Evolutionary conservation across 2,329 filamentous ascomycete species (phyloP).

Genomic region (Phaeoacremonium minimum): DNA sequence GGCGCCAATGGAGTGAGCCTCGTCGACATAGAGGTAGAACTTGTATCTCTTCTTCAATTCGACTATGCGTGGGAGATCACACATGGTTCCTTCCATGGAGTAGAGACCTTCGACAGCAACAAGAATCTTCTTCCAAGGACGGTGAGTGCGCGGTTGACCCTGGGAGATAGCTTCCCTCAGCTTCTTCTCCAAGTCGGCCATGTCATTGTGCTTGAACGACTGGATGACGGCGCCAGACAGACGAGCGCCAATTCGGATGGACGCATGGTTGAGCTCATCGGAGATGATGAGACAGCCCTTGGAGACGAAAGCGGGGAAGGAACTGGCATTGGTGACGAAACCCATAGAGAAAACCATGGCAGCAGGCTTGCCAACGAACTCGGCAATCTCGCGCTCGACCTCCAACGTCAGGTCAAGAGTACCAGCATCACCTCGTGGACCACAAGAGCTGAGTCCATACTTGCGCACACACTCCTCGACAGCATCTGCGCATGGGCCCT

Average conservation of each 20-base stretch:
- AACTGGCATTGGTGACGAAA: slow-evolving; percentile 90
- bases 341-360: slow-evolving; percentile 99
- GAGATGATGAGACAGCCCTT: slow-evolving; percentile 95
- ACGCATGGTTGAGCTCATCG: slow-evolving; percentile 96
- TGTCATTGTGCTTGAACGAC: slow-evolving; percentile 98
- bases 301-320: slow-evolving; percentile 86
- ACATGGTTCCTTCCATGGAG: slow-evolving; percentile 99
- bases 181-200: slow-evolving; percentile 77
- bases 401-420: slow-evolving; percentile 85
- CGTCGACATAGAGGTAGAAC: slow-evolving; percentile 92
- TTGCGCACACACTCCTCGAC: slow-evolving; percentile 82
- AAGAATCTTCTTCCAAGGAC: slow-evolving; percentile 98
- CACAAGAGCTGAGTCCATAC: slow-evolving; percentile 79
- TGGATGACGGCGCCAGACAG: slow-evolving; percentile 91
- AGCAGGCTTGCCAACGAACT: slow-evolving; percentile 89
- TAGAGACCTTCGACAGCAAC: slow-evolving; percentile 96
- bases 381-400: slow-evolving; percentile 83
- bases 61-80: slow-evolving; percentile 87
- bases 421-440: slow-evolving; percentile 77
- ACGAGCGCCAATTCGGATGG: slow-evolving; percentile 91
- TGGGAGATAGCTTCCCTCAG: slow-evolving; percentile 92
- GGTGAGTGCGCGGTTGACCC: slow-evolving; percentile 95
- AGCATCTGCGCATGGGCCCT: slow-evolving; percentile 91
- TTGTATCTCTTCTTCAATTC: slow-evolving; percentile 93
- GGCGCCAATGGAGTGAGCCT: slow-evolving; percentile 93